phyloP scores from a whole-genome alignment of 2,329 filamentous ascomycete genomes.

The Exophiala aquamarina region DNA sequence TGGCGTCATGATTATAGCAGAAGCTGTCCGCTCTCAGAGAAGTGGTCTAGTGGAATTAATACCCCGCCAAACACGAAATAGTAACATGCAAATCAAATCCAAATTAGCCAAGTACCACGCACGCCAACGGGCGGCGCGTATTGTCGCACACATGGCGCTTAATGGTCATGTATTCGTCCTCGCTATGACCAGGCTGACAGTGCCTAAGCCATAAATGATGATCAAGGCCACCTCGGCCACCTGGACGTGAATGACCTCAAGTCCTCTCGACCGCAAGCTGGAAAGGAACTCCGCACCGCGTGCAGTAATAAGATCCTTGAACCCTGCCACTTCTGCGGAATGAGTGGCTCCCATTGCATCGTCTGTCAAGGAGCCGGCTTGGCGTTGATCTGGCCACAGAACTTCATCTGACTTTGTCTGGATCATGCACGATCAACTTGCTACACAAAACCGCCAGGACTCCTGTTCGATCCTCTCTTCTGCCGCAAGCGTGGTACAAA shows the following conservation, averaged over 20 bases:
- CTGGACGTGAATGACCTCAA: too few relatives aligned
- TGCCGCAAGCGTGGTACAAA: conserved; percentile 6
- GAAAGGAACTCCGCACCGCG: too few relatives aligned
- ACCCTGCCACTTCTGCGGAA: neutral
- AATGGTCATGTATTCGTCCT: neutral
- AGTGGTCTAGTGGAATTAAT: too few relatives aligned
- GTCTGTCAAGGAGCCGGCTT: conserved; percentile 16
- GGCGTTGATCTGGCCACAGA: conserved; percentile 9
- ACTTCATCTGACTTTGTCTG: conserved; percentile 6
- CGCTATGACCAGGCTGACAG: too few relatives aligned
- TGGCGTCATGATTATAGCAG: too few relatives aligned
- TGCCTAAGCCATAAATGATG: neutral
- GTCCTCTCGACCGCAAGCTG: too few relatives aligned
- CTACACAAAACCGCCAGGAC: conserved; percentile 10
- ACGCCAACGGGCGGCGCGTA: neutral
- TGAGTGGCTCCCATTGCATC: conserved; percentile 2
- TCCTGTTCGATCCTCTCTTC: conserved; percentile 2
- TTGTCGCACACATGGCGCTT: neutral
- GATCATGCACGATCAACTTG: conserved; percentile 5
- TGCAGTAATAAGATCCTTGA: too few relatives aligned
- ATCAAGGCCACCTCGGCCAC: too few relatives aligned
- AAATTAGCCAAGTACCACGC: too few relatives aligned
- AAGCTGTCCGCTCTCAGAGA: too few relatives aligned
- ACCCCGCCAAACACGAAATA: too few relatives aligned
- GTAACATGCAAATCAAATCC: too few relatives aligned